Evolutionary conservation across 257 asterid genomes (phyloP).

Genomic region (Ajuga chamaepitys): DNA sequence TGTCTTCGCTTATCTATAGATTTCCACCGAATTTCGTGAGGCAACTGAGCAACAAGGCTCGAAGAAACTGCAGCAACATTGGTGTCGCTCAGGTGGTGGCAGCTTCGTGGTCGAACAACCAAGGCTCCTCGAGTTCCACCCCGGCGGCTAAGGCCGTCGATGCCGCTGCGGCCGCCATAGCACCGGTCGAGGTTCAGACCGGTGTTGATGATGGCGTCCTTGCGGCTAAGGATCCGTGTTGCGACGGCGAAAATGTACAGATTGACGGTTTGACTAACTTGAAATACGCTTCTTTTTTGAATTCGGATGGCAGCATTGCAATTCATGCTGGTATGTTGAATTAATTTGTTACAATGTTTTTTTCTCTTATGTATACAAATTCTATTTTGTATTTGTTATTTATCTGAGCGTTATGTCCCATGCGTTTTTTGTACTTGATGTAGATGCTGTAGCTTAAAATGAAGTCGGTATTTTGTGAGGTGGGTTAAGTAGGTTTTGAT

Average conservation of each 20-base stretch:
- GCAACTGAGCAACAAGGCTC: slow-evolving; percentile 90
- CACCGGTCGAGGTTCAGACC: slow-evolving; percentile 41
- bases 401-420: not conserved
- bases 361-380: not conserved
- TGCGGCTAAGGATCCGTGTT: slow-evolving; percentile 23
- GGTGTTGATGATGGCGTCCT: slow-evolving; percentile 38
- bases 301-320: slow-evolving; percentile 76
- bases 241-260: slow-evolving; percentile 42
- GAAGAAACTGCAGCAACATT: slow-evolving; percentile 93
- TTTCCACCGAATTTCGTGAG: slow-evolving; percentile 96
- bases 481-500: not conserved
- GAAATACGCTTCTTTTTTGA: slow-evolving; percentile 59
- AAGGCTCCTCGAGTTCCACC: slow-evolving; percentile 15
- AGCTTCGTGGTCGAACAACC: slow-evolving; percentile 90
- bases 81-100: slow-evolving; percentile 97
- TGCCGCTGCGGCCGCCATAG: slow-evolving; percentile 41
- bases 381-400: not conserved
- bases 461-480: not conserved
- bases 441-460: not conserved
- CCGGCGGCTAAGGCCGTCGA: slow-evolving; percentile 70
- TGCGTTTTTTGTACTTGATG: not conserved
- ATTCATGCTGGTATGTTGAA: slow-evolving; percentile 75
- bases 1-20: slow-evolving; percentile 55
- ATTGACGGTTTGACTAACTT: slow-evolving; percentile 33
- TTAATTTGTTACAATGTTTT: not conserved